Percentiles rank a stretch among this genome's conserved stretches.
Conservation (phyloP, 2,329 filamentous ascomycete species). For the Didymella glomerata region DNA sequence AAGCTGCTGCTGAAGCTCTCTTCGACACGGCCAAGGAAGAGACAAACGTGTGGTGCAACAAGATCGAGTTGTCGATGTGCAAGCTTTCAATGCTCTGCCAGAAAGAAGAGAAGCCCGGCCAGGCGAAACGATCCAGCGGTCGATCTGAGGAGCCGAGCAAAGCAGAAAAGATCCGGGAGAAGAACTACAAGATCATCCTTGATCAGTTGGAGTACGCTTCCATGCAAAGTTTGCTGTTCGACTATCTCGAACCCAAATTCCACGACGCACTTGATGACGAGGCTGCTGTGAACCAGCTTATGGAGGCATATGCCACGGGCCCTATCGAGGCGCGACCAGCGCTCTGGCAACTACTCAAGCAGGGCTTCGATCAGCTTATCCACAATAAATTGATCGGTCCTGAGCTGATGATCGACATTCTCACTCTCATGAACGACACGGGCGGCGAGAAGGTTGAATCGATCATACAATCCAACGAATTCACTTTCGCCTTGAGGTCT, state of each 20-base stretch:
- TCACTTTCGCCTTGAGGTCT: conserved; percentile 74
- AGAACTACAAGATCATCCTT: conserved; percentile 55
- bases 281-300: conserved; percentile 78
- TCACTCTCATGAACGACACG: conserved; percentile 77
- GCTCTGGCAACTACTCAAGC: conserved; percentile 75
- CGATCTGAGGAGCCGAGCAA: conserved; percentile 37
- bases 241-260: conserved; percentile 73
- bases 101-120: conserved; percentile 57
- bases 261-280: conserved; percentile 78
- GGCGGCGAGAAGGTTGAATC: conserved; percentile 50
- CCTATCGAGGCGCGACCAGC: conserved; percentile 67
- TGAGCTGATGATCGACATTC: conserved; percentile 72
- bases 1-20: conserved; percentile 75
- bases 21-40: conserved; percentile 76
- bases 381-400: conserved; percentile 71
- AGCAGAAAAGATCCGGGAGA: conserved; percentile 53
- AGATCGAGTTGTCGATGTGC: conserved; percentile 87
- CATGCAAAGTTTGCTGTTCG: conserved; percentile 81
- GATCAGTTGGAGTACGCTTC: conserved; percentile 72
- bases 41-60: conserved; percentile 87
- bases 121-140: conserved; percentile 43
- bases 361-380: conserved; percentile 74
- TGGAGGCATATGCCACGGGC: conserved; percentile 69
- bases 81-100: conserved; percentile 72
- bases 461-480: conserved; percentile 66